These are phyloP conservation scores for Phaeodactylum tricornutum DNA, from an alignment of 108 stramenopile genomes.

Conservation along the genomic window DNA sequence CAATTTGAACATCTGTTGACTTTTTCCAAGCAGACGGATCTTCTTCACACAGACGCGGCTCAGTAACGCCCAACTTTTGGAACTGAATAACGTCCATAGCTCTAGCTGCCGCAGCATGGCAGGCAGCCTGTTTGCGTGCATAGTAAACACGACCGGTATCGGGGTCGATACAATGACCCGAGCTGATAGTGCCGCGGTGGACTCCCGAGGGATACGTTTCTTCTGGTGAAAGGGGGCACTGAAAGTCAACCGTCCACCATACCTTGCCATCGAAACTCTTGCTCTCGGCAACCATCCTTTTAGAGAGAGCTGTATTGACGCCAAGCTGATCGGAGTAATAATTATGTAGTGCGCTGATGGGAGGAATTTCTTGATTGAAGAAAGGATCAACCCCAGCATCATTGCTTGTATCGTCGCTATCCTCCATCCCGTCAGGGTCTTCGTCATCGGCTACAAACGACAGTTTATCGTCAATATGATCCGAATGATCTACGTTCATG, in stretches of 20 bases:
- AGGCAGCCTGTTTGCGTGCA: conserved; percentile 17
- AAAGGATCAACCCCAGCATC: no score
- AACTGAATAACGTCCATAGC: conserved; percentile 24
- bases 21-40: conserved; percentile 15
- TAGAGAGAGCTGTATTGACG: not conserved
- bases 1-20: no score
- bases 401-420: no score
- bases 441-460: no score
- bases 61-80: conserved; percentile 4
- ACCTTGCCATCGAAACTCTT: no score
- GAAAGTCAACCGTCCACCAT: not conserved
- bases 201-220: not conserved
- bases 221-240: not conserved
- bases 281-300: not conserved
- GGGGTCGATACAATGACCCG: not conserved
- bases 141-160: conserved; percentile 14
- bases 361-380: no score
- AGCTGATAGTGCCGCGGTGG: not conserved
- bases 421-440: no score
- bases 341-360: no score
- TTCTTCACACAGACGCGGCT: conserved; percentile 30
- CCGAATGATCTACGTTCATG: no score
- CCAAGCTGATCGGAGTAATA: not conserved
- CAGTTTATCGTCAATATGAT: no score
- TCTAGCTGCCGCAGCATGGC: conserved; percentile 23